These are phyloP conservation scores for Leccinum fuscescens DNA, from an alignment of 1,284 basidiomycete genomes.

Conservation along the genomic window DNA sequence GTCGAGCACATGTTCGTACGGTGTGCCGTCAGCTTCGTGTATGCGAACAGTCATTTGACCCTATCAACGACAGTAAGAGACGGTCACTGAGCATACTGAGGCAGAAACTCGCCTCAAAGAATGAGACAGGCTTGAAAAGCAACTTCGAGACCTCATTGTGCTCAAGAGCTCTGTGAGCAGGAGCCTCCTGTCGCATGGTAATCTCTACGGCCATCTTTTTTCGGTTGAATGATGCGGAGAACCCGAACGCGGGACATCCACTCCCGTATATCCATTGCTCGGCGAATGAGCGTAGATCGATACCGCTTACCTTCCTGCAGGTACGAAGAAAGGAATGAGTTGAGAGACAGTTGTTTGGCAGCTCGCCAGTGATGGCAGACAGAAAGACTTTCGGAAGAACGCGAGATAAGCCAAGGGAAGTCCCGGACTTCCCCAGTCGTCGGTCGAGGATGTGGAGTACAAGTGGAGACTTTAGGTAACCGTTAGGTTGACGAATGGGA, in stretches of 20 bases:
- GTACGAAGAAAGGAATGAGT: slow-evolving; percentile 90
- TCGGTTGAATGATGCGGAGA: slow-evolving; percentile 91
- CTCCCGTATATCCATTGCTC: slow-evolving; percentile 99
- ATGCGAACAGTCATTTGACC: slow-evolving; percentile 99
- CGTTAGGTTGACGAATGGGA: slow-evolving; percentile 80
- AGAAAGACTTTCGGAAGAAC: slow-evolving; percentile 95
- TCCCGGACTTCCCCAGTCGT: slow-evolving; percentile 91
- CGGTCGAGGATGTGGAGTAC: slow-evolving; percentile 96
- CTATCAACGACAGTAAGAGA: slow-evolving; percentile 35
- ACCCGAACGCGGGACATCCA: slow-evolving; percentile 90
- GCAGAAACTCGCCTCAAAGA: slow-evolving; percentile 69
- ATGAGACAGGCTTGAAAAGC: slow-evolving; percentile 77
- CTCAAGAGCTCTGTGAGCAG: slow-evolving; percentile 69
- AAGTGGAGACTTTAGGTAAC: slow-evolving; percentile 79
- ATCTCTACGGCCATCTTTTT: slow-evolving; percentile 99
- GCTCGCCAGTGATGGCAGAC: slow-evolving; percentile 90
- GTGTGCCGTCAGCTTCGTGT: slow-evolving; percentile 98
- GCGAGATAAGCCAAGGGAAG: slow-evolving; percentile 90
- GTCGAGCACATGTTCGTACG: slow-evolving; percentile 97
- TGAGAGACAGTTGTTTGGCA: slow-evolving; percentile 82
- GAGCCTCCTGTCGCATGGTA: slow-evolving; percentile 85
- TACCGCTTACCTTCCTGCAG: slow-evolving; percentile 91
- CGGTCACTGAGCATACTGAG: slow-evolving; percentile 1
- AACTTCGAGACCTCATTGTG: slow-evolving; percentile 66
- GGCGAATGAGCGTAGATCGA: slow-evolving; percentile 87